These are phyloP conservation scores for Micractinium conductrix DNA, from an alignment of 139 green algal species.

Conservation along the genomic window DNA sequence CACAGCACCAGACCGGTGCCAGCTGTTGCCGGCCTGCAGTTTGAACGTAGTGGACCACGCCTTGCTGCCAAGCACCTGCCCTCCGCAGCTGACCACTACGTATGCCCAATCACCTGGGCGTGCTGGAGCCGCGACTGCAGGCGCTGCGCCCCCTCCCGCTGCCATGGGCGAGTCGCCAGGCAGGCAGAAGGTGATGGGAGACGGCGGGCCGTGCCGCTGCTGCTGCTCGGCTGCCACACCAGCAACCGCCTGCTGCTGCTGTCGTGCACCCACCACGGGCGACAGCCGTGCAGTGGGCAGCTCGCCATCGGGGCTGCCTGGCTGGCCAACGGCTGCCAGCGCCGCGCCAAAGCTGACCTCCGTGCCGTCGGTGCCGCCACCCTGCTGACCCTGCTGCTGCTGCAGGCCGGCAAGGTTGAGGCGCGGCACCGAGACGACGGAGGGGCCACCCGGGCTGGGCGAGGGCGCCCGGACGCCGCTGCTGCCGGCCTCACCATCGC, in stretches of 20 bases:
- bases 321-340: not conserved
- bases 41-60: too few species aligned
- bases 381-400: not conserved
- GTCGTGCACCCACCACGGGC: not conserved
- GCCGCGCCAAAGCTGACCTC: conserved; percentile 19
- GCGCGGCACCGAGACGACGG: conserved; percentile 12
- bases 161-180: not conserved
- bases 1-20: not conserved
- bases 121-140: too few species aligned
- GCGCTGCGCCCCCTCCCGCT: too few species aligned
- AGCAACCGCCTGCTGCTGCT: not conserved
- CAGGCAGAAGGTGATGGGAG: conserved; percentile 30
- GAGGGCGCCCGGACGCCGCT: not conserved
- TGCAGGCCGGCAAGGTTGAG: conserved; percentile 8
- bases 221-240: not conserved
- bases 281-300: conserved; percentile 25
- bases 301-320: conserved; percentile 15
- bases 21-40: too few species aligned
- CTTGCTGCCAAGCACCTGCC: too few species aligned
- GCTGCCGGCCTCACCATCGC: conserved; percentile 33
- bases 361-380: not conserved
- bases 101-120: too few species aligned
- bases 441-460: not conserved
- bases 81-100: too few species aligned
- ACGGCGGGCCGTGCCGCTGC: not conserved